These are phyloP conservation scores for Chloris gayana DNA, from an alignment of 176 grass and related monocot genomes.

Conservation along the genomic window DNA sequence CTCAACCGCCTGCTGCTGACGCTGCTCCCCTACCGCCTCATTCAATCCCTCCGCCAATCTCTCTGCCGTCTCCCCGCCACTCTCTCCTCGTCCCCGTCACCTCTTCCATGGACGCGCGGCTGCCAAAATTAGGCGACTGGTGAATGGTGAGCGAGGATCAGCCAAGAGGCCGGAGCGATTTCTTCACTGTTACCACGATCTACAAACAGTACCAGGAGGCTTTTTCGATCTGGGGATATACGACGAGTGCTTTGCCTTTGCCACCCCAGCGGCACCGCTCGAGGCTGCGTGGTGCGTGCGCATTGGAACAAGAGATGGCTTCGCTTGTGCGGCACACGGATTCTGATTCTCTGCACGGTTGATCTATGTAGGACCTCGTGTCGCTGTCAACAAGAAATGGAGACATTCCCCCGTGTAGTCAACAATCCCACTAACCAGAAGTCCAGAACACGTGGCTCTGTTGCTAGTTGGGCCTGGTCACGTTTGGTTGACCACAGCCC, in stretches of 20 bases:
- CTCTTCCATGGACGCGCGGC: neutral
- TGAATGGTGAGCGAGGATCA: neutral
- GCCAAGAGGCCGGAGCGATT: neutral
- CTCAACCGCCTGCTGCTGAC: neutral
- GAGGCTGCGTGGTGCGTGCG: neutral
- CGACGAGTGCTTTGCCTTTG: slow-evolving; percentile 22
- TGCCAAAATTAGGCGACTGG: slow-evolving; percentile 29
- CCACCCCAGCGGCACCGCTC: neutral
- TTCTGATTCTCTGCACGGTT: slow-evolving; percentile 33
- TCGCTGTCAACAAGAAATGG: neutral
- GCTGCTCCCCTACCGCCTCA: neutral
- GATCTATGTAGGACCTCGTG: slow-evolving; percentile 11
- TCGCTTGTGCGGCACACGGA: slow-evolving; percentile 2
- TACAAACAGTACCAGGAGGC: no score
- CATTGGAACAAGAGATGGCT: neutral
- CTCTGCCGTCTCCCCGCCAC: slow-evolving; percentile 22
- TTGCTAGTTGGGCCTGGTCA: neutral
- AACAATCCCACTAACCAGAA: neutral
- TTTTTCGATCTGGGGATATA: slow-evolving; percentile 38
- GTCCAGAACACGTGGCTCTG: neutral
- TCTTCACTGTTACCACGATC: neutral
- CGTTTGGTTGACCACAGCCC: neutral
- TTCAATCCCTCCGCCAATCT: slow-evolving; percentile 28
- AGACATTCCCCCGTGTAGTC: neutral
- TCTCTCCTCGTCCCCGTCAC: slow-evolving; percentile 1